These are phyloP conservation scores for Peltaster fructicola DNA, from an alignment of 2,329 filamentous ascomycete species.

Conservation along the genomic window DNA sequence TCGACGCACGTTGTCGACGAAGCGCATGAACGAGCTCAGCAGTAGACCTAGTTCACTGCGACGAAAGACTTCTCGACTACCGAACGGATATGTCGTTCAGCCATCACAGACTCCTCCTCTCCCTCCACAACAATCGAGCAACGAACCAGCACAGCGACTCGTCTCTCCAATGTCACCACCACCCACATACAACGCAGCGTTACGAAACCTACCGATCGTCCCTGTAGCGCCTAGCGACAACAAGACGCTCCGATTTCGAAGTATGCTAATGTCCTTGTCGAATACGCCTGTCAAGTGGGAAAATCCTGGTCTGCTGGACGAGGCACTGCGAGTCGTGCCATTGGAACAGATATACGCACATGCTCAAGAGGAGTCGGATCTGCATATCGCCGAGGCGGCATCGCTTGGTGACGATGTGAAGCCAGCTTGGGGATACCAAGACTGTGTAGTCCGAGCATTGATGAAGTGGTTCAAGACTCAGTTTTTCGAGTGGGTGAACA, in stretches of 20 bases:
- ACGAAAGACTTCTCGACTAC: constrained; percentile 37
- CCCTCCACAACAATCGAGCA: constrained; percentile 5
- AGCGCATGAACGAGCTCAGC: constrained; percentile 64
- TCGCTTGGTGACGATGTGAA: constrained; percentile 62
- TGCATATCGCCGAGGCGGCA: constrained; percentile 71
- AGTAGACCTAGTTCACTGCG: constrained; percentile 24
- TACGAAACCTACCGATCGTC: constrained; percentile 48
- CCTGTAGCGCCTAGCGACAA: constrained; percentile 51
- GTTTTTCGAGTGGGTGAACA: constrained; percentile 95
- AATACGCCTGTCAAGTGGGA: constrained; percentile 86
- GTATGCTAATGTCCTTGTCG: constrained; percentile 68
- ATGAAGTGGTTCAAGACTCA: constrained; percentile 90
- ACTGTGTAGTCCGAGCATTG: constrained; percentile 81
- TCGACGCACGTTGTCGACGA: constrained; percentile 69
- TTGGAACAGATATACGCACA: constrained; percentile 83
- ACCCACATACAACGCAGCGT: constrained; percentile 40
- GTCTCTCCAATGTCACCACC: constrained; percentile 21
- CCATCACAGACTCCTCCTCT: constrained; percentile 4
- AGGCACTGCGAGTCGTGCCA: constrained; percentile 72
- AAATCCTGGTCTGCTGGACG: constrained; percentile 84
- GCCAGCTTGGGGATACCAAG: constrained; percentile 91
- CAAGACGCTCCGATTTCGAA: constrained; percentile 36
- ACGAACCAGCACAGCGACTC: constrained; percentile 4
- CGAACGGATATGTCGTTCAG: constrained; percentile 13
- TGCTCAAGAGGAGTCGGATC: constrained; percentile 82